Percentiles rank a stretch among this genome's conserved stretches.
phyloP scores from a whole-genome alignment of 1,139 yeast species.

The Kurtzmaniella quercitrusa region DNA sequence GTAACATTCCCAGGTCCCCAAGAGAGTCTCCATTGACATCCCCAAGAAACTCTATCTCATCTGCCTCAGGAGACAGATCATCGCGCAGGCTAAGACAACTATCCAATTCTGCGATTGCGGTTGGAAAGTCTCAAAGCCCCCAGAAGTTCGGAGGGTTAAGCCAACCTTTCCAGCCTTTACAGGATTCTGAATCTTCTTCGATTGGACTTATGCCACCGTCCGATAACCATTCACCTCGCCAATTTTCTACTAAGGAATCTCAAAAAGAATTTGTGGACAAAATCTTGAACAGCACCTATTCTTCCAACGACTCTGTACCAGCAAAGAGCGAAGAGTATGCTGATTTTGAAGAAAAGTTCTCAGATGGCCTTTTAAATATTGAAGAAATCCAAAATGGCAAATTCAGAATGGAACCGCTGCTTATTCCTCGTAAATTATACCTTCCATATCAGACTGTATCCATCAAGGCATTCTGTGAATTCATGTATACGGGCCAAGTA shows the following conservation, averaged over 20 bases:
- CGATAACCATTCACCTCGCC: background rate
- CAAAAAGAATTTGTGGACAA: background rate
- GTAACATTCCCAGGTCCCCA: conserved; percentile 42
- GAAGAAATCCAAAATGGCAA: conserved; percentile 31
- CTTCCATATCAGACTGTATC: conserved; percentile 62
- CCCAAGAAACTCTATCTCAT: conserved; percentile 43
- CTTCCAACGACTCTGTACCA: background rate
- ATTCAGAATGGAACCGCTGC: conserved; percentile 50
- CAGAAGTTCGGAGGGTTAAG: background rate
- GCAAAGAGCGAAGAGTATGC: conserved; percentile 6
- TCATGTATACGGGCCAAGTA: conserved; percentile 72
- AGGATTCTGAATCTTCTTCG: background rate
- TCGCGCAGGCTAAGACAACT: background rate
- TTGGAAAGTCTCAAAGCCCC: background rate
- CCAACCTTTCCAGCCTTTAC: background rate
- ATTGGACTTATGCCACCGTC: background rate
- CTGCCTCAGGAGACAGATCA: conserved; percentile 15
- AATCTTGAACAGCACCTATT: background rate
- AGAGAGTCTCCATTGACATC: conserved; percentile 43
- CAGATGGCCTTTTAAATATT: conserved; percentile 32
- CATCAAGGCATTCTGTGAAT: conserved; percentile 64
- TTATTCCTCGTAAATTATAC: conserved; percentile 63
- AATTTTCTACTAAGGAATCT: background rate
- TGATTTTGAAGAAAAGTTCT: conserved; percentile 14
- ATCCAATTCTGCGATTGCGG: background rate